These are phyloP conservation scores for Nepenthes alata DNA, from an alignment of 179 eudicot species.

Conservation along the genomic window DNA sequence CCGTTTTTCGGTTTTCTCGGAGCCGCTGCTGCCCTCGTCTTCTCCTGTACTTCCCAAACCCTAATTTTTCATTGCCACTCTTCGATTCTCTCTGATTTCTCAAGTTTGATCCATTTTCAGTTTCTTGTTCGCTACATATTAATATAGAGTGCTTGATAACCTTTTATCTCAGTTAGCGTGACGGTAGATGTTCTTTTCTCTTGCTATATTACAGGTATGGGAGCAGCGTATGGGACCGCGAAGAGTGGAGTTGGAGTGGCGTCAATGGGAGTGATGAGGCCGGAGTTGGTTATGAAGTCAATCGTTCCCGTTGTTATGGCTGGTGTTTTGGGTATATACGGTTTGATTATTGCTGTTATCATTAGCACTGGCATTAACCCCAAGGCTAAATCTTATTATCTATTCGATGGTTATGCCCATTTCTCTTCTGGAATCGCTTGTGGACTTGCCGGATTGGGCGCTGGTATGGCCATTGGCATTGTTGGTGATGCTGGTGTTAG, in stretches of 20 bases:
- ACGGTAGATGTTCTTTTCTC: not conserved
- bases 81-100: too few relatives aligned
- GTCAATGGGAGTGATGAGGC: conserved; percentile 95
- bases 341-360: conserved; percentile 80
- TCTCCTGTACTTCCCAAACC: conserved; percentile 36
- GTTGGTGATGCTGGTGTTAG: conserved; percentile 96
- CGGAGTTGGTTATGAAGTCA: conserved; percentile 89
- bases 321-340: conserved; percentile 86
- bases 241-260: conserved; percentile 95
- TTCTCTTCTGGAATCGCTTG: conserved; percentile 89
- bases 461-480: conserved; percentile 90
- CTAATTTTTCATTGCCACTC: not conserved
- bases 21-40: conserved; percentile 69
- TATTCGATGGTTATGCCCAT: conserved; percentile 85
- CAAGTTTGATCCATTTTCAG: too few relatives aligned
- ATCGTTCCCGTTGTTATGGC: conserved; percentile 96
- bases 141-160: too few relatives aligned
- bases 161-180: not conserved
- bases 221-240: conserved; percentile 88
- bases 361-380: conserved; percentile 92
- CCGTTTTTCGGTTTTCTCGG: conserved; percentile 73
- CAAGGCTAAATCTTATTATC: conserved; percentile 68
- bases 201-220: conserved; percentile 50
- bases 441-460: conserved; percentile 80
- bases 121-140: too few relatives aligned